These are phyloP conservation scores for Diaporthe citri DNA, from an alignment of 2,329 filamentous ascomycete species.

Conservation along the genomic window DNA sequence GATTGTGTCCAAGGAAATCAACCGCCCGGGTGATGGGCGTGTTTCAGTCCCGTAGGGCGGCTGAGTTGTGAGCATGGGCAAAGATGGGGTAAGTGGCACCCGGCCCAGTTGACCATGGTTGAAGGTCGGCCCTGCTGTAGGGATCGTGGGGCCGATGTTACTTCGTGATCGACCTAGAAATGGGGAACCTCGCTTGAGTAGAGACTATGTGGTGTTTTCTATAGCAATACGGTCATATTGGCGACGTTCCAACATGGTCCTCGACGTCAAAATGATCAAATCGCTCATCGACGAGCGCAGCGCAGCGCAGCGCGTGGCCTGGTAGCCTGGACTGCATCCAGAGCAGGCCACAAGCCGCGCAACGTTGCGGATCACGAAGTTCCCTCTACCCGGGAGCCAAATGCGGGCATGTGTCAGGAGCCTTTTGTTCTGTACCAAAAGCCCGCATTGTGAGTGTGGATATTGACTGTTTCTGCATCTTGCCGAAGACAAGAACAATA, in stretches of 20 bases:
- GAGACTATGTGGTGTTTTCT: not conserved
- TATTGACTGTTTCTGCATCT: not conserved
- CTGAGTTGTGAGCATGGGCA: not conserved
- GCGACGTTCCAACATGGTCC: not conserved
- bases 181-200: not conserved
- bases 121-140: not conserved
- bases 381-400: not conserved
- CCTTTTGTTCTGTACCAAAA: not conserved
- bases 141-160: not conserved
- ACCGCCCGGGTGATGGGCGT: not conserved
- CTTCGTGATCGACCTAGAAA: not conserved
- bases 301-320: not conserved
- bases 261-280: not conserved
- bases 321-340: not conserved
- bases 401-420: not conserved
- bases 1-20: not conserved
- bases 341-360: not conserved
- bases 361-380: not conserved
- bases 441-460: not conserved
- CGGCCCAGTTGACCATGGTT: not conserved
- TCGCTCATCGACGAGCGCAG: not conserved
- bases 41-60: conserved; percentile 15
- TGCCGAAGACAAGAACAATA: not conserved
- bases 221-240: not conserved
- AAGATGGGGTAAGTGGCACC: not conserved